Evolutionary conservation across 1,139 yeast species (phyloP).

Genomic region (Geotrichum histeridarum): DNA sequence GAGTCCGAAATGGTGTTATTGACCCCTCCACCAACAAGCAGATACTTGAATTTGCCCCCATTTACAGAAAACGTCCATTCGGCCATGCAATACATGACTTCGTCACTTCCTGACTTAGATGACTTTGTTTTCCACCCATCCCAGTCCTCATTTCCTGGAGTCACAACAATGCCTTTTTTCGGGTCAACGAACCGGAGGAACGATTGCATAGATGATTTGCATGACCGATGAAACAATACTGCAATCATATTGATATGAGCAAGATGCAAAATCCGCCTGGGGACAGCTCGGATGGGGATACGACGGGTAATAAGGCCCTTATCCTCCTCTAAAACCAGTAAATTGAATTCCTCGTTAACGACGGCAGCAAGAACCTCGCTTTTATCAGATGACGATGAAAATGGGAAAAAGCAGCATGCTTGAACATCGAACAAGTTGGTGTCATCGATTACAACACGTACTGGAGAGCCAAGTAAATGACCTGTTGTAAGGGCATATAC

Average conservation of each 20-base stretch:
- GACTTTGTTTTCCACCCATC: constrained; percentile 14
- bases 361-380: constrained; percentile 12
- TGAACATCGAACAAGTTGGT: constrained; percentile 2
- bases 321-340: constrained; percentile 1
- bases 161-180: constrained; percentile 2
- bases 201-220: constrained; percentile 6
- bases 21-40: constrained; percentile 14
- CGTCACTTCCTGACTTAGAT: background rate
- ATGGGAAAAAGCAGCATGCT: constrained; percentile 14
- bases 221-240: constrained; percentile 7
- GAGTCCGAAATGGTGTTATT: background rate
- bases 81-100: constrained; percentile 5
- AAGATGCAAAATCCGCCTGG: constrained; percentile 9
- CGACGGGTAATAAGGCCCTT: background rate
- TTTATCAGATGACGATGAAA: background rate
- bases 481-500: background rate
- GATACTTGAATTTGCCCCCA: constrained; percentile 14
- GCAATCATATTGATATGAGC: constrained; percentile 13
- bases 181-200: constrained; percentile 11
- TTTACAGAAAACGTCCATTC: constrained; percentile 14
- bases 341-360: constrained; percentile 1
- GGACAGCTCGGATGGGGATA: constrained; percentile 9
- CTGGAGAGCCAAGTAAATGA: constrained; percentile 4
- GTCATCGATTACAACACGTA: constrained; percentile 9
- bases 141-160: constrained; percentile 11